A percentile compares a stretch with the other conserved stretches of the same genome.
Evolutionary conservation across 345 rosid genomes (phyloP).

Genomic region (Populus pruinosa): DNA sequence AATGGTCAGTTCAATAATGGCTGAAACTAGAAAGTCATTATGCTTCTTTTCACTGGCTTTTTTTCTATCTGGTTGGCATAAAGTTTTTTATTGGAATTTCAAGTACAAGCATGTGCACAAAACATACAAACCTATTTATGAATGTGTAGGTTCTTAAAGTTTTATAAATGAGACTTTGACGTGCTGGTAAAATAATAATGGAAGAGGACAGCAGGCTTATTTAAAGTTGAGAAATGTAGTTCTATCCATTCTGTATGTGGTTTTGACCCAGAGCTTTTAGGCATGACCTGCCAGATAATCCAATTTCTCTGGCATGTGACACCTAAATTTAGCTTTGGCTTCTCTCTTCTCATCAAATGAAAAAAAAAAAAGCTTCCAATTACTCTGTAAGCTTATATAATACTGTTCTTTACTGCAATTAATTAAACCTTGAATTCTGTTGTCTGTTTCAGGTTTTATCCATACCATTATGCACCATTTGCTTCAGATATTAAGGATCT

Average conservation of each 20-base stretch:
- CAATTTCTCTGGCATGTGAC: neutral
- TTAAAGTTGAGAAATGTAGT: neutral
- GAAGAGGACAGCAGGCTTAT: neutral
- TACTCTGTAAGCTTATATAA: neutral
- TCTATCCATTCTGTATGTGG: neutral
- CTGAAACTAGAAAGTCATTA: neutral
- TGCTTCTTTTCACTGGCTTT: neutral
- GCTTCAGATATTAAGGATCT: conserved; percentile 92
- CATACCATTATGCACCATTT: conserved; percentile 98
- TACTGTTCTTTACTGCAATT: neutral
- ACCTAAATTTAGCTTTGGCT: neutral
- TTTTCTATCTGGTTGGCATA: neutral
- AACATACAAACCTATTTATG: neutral
- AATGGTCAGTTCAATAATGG: conserved; percentile 62
- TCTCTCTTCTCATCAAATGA: neutral
- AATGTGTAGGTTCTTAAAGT: neutral
- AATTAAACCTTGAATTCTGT: neutral
- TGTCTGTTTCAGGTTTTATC: conserved; percentile 80
- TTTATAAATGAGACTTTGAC: neutral
- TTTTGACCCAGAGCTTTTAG: neutral
- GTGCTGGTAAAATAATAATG: neutral
- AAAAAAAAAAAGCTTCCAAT: neutral
- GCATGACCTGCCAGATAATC: neutral
- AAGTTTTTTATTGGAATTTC: neutral
- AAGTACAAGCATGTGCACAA: neutral